Percentiles rank a stretch among this genome's conserved stretches.
These are phyloP conservation scores for Saccharomyces pastorianus DNA, from an alignment of 1,139 yeast species.

Conservation along the genomic window DNA sequence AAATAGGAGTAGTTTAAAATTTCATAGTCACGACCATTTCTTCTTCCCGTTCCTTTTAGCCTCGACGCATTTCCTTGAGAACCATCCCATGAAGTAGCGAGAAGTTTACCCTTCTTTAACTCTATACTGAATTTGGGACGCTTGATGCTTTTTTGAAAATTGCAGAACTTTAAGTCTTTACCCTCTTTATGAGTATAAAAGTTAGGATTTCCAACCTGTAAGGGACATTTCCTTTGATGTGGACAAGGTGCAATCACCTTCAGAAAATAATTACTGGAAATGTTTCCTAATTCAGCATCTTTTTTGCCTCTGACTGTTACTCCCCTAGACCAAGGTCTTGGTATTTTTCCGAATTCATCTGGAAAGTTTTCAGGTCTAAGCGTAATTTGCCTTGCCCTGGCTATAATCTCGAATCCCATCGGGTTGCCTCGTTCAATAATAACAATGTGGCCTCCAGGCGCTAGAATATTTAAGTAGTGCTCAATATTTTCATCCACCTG, in stretches of 20 bases:
- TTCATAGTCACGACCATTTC: slow-evolving; percentile 65
- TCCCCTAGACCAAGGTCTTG: slow-evolving; percentile 61
- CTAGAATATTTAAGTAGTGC: slow-evolving; percentile 49
- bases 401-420: slow-evolving; percentile 77
- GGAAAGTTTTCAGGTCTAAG: slow-evolving; percentile 68
- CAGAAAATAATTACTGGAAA: slow-evolving; percentile 42
- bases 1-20: slow-evolving; percentile 69
- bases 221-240: slow-evolving; percentile 81
- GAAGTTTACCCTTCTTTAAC: slow-evolving; percentile 67
- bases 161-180: slow-evolving; percentile 62
- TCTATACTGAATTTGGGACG: slow-evolving; percentile 76
- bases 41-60: slow-evolving; percentile 58
- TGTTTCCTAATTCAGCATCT: slow-evolving; percentile 10
- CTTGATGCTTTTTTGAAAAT: slow-evolving; percentile 61
- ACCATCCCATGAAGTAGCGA: slow-evolving; percentile 68
- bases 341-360: slow-evolving; percentile 53
- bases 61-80: slow-evolving; percentile 42
- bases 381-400: slow-evolving; percentile 84
- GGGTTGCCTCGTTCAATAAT: slow-evolving; percentile 86
- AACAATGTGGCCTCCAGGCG: slow-evolving; percentile 72
- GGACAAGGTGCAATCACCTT: slow-evolving; percentile 82
- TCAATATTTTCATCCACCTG: slow-evolving; percentile 68
- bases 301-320: slow-evolving; percentile 34
- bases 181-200: slow-evolving; percentile 57
- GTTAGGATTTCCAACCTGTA: slow-evolving; percentile 69